These are phyloP conservation scores for Cyclaneusma minus DNA, from an alignment of 2,329 filamentous ascomycete species.

Conservation along the genomic window DNA sequence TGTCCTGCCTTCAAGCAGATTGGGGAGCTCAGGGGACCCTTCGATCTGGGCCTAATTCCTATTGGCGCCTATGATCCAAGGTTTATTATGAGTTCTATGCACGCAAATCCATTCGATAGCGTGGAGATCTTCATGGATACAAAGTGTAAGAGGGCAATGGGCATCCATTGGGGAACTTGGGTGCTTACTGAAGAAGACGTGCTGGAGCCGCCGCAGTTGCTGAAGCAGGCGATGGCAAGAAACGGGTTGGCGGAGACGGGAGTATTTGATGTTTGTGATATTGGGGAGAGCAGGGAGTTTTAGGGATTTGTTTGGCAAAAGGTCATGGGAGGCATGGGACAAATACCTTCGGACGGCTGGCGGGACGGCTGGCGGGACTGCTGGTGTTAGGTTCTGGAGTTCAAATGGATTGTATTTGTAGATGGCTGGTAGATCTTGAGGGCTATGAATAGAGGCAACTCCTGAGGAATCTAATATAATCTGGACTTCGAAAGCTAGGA, in stretches of 20 bases:
- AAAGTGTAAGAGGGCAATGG: conserved; percentile 60
- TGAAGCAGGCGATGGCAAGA: conserved; percentile 55
- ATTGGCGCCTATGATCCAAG: conserved; percentile 79
- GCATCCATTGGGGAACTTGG: conserved; percentile 91
- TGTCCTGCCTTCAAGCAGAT: conserved; percentile 82
- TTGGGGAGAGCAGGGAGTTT: conserved; percentile 73
- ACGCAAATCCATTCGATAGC: conserved; percentile 73
- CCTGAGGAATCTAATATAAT: too few relatives aligned
- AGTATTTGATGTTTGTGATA: conserved; percentile 67
- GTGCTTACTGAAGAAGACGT: conserved; percentile 74
- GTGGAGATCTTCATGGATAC: conserved; percentile 86
- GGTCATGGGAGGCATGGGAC: too few relatives aligned
- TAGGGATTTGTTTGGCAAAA: conserved; percentile 21
- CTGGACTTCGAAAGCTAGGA: too few relatives aligned
- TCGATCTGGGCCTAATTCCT: conserved; percentile 82
- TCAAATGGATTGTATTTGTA: too few relatives aligned
- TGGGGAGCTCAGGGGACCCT: conserved; percentile 64
- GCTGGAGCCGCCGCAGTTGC: conserved; percentile 59
- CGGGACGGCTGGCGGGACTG: too few relatives aligned
- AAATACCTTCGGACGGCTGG: too few relatives aligned
- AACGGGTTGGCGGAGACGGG: conserved; percentile 55
- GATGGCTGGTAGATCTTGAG: too few relatives aligned
- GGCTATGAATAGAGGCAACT: too few relatives aligned
- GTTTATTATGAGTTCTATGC: conserved; percentile 60
- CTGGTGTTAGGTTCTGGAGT: too few relatives aligned